A percentile compares a stretch with the other conserved stretches of the same genome.
phyloP scores from a whole-genome alignment of 495 filamentous ascomycete species.

The Chaetomidium leptoderma region DNA sequence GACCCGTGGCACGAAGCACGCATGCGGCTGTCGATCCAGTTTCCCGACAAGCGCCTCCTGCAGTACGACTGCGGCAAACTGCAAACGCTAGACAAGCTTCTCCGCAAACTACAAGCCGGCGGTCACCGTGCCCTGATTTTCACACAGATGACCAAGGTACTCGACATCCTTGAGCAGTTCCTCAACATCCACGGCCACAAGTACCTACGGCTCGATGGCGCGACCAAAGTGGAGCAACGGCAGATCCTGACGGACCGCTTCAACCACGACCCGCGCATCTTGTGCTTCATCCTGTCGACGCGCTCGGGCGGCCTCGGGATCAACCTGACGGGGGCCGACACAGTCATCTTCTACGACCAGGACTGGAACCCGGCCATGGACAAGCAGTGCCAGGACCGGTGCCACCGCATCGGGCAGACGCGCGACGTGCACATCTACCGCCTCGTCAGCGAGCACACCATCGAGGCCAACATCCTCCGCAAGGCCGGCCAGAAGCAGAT shows the following conservation, averaged over 20 bases:
- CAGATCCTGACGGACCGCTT: conserved; percentile 95
- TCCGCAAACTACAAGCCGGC: conserved; percentile 81
- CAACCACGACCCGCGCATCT: conserved; percentile 88
- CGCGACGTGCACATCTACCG: conserved; percentile 98
- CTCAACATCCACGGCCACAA: conserved; percentile 97
- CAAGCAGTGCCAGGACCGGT: conserved; percentile 97
- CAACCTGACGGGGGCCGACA: conserved; percentile 94
- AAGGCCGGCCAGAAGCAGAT: conserved; percentile 97
- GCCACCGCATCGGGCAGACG: conserved; percentile 96
- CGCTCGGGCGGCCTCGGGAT: conserved; percentile 93
- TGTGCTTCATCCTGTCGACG: conserved; percentile 91
- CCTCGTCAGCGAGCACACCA: conserved; percentile 94
- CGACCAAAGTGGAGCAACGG: conserved; percentile 90
- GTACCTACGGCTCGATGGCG: conserved; percentile 84
- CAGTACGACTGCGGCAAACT: conserved; percentile 99
- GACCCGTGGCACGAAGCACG: conserved; percentile 94
- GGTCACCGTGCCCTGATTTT: conserved; percentile 95
- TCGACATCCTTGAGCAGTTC: conserved; percentile 96
- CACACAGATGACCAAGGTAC: conserved; percentile 98
- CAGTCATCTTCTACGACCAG: conserved; percentile 98
- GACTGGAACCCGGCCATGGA: conserved; percentile 99
- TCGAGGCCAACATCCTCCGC: conserved; percentile 96
- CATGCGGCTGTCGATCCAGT: conserved; percentile 89
- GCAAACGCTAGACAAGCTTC: conserved; percentile 79
- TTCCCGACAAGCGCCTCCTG: conserved; percentile 89